Percentiles rank a stretch among this genome's conserved stretches.
phyloP scores from a whole-genome alignment of 1,284 basidiomycete species.

The Malassezia japonica region DNA sequence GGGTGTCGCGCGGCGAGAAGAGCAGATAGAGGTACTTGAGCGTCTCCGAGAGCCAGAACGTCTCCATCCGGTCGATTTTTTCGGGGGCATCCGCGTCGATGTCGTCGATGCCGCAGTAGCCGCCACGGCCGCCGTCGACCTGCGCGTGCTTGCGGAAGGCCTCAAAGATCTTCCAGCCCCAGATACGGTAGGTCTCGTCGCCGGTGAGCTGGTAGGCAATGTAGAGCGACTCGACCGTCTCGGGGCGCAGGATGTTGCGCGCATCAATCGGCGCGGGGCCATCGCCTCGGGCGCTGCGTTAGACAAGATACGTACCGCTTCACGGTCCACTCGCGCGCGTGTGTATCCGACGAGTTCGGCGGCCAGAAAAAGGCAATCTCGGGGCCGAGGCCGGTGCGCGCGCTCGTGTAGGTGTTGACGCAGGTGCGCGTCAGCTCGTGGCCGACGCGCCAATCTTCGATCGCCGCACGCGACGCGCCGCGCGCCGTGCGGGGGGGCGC shows the following conservation, averaged over 20 bases:
- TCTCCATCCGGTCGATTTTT: constrained; percentile 85
- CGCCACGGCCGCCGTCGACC: constrained; percentile 57
- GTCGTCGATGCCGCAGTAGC: constrained; percentile 74
- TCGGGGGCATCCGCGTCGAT: constrained; percentile 57
- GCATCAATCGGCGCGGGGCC: constrained; percentile 61
- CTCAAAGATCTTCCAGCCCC: constrained; percentile 82
- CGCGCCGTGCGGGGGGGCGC: constrained; percentile 2
- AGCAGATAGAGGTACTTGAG: constrained; percentile 87
- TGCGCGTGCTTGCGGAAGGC: constrained; percentile 75
- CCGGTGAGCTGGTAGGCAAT: constrained; percentile 75
- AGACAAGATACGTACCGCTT: constrained; percentile 9
- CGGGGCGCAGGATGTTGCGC: constrained; percentile 77
- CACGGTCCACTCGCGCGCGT: constrained; percentile 41
- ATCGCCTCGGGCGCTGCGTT: background rate
- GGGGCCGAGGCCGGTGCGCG: constrained; percentile 59
- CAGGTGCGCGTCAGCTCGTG: constrained; percentile 75
- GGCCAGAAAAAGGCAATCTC: constrained; percentile 47
- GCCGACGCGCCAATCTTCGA: constrained; percentile 67
- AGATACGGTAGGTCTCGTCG: constrained; percentile 66
- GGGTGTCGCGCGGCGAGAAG: constrained; percentile 62
- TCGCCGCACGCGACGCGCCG: background rate
- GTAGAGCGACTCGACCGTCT: constrained; percentile 89
- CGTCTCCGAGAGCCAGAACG: constrained; percentile 66
- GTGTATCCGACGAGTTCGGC: constrained; percentile 54
- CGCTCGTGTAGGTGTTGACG: constrained; percentile 67